These are phyloP conservation scores for Boletus semigastroideus DNA, from an alignment of 1,284 basidiomycete species.

Conservation along the genomic window DNA sequence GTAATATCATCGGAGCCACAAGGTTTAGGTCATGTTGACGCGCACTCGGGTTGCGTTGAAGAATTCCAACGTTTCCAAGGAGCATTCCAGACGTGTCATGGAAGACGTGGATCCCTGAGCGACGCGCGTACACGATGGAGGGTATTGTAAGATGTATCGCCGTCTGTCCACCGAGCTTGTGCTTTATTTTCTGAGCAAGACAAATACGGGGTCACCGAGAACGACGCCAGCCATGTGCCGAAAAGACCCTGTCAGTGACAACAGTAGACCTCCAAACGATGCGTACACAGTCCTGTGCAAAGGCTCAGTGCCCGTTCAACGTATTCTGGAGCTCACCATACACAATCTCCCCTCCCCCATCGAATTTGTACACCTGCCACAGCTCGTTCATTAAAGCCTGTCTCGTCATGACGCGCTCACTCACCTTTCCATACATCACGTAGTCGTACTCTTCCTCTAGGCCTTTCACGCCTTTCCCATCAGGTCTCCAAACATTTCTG, in stretches of 20 bases:
- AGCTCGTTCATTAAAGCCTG: slow-evolving; percentile 11
- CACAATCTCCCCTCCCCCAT: slow-evolving; percentile 85
- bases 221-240: slow-evolving; percentile 92
- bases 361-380: slow-evolving; percentile 93
- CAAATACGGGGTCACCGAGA: slow-evolving; percentile 90
- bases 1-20: slow-evolving; percentile 30
- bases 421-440: slow-evolving; percentile 95
- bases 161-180: background rate
- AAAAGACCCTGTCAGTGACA: slow-evolving; percentile 92
- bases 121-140: background rate
- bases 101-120: slow-evolving; percentile 26
- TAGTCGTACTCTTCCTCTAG: slow-evolving; percentile 98
- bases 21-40: slow-evolving; percentile 15
- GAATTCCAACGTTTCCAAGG: slow-evolving; percentile 46
- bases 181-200: slow-evolving; percentile 78
- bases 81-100: slow-evolving; percentile 39
- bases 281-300: slow-evolving; percentile 83
- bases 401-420: slow-evolving; percentile 43
- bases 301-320: slow-evolving; percentile 8
- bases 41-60: slow-evolving; percentile 28
- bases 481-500: slow-evolving; percentile 82
- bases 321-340: slow-evolving; percentile 38
- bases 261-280: slow-evolving; percentile 94
- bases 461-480: slow-evolving; percentile 82
- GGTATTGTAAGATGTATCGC: slow-evolving; percentile 6